phyloP scores from a whole-genome alignment of 345 rosid genomes.

The Aethionema arabicum region DNA sequence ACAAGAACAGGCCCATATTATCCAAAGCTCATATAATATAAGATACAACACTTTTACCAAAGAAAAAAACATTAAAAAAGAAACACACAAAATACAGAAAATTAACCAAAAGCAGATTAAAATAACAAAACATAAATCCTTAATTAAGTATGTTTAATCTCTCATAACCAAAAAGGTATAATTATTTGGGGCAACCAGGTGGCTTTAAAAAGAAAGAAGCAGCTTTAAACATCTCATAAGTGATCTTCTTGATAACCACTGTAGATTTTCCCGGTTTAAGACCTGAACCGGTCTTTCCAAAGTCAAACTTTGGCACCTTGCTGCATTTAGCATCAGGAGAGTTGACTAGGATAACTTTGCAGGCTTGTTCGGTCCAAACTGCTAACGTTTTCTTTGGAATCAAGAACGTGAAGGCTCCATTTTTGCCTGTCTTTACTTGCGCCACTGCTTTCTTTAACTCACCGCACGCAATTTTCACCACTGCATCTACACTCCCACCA shows the following conservation, averaged over 20 bases:
- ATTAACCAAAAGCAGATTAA: too few species aligned
- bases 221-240: slow-evolving; percentile 49
- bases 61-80: too few species aligned
- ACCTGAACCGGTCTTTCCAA: slow-evolving; percentile 48
- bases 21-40: too few species aligned
- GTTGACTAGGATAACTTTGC: slow-evolving; percentile 51
- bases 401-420: slow-evolving; percentile 61
- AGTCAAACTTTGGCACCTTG: slow-evolving; percentile 50
- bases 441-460: slow-evolving; percentile 43
- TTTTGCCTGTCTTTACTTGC: slow-evolving; percentile 56
- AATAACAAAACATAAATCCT: too few species aligned
- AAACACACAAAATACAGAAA: too few species aligned
- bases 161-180: background rate
- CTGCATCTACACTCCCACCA: slow-evolving; percentile 48
- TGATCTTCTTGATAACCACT: slow-evolving; percentile 33
- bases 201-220: slow-evolving; percentile 85
- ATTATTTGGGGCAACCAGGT: slow-evolving; percentile 19
- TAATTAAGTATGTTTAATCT: too few species aligned
- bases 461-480: slow-evolving; percentile 69
- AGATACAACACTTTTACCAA: too few species aligned
- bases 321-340: slow-evolving; percentile 47
- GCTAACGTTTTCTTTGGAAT: slow-evolving; percentile 66
- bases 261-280: slow-evolving; percentile 29
- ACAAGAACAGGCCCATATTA: too few species aligned
- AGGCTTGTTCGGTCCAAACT: slow-evolving; percentile 60